Evolutionary conservation across 495 filamentous ascomycete genomes (phyloP).

Genomic region (Lophium mytilinum): DNA sequence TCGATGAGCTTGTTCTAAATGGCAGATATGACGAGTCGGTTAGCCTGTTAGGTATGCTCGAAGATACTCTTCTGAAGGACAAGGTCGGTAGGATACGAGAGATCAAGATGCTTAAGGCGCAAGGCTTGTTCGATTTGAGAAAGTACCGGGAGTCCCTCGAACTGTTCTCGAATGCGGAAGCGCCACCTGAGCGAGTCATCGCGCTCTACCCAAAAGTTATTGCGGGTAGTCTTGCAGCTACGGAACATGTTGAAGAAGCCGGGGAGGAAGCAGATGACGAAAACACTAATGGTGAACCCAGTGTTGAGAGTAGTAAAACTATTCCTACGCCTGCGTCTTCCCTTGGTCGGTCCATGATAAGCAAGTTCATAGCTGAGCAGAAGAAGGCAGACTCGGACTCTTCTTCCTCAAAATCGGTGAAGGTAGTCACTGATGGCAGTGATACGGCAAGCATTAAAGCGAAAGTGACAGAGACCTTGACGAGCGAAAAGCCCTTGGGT

Average conservation of each 20-base stretch:
- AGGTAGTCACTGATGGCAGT: constrained; percentile 34
- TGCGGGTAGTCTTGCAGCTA: constrained; percentile 65
- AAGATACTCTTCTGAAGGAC: constrained; percentile 80
- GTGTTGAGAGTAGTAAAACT: constrained; percentile 30
- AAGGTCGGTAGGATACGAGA: constrained; percentile 73
- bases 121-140: constrained; percentile 67
- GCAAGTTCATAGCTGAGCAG: constrained; percentile 47
- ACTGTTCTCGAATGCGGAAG: constrained; percentile 79
- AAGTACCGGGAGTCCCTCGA: constrained; percentile 88
- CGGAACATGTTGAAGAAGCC: constrained; percentile 33
- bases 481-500: constrained; percentile 43
- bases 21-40: constrained; percentile 85
- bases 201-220: constrained; percentile 75
- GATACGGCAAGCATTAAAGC: constrained; percentile 43
- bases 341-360: constrained; percentile 28
- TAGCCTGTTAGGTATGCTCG: constrained; percentile 77
- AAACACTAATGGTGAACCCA: constrained; percentile 27
- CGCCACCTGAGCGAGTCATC: constrained; percentile 83
- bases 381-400: constrained; percentile 51
- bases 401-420: constrained; percentile 57
- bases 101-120: constrained; percentile 84
- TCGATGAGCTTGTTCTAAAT: constrained; percentile 71
- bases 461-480: constrained; percentile 22
- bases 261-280: constrained; percentile 42
- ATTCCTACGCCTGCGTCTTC: constrained; percentile 17